These are phyloP conservation scores for Epichloe gansuensis DNA, from an alignment of 2,329 filamentous ascomycete genomes.

Conservation along the genomic window DNA sequence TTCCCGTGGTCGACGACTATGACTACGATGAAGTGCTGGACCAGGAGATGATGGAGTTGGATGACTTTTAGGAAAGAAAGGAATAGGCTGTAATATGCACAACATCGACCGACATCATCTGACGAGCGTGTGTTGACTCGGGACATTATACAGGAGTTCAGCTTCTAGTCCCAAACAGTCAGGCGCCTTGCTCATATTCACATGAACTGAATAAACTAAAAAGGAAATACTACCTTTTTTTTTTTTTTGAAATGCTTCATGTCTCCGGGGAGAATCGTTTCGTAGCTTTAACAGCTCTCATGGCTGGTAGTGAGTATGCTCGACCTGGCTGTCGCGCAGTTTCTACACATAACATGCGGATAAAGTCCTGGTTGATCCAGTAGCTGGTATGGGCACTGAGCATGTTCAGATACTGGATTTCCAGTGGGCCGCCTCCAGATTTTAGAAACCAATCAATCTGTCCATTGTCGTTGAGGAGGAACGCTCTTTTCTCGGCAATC, in stretches of 20 bases:
- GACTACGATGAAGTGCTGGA: constrained; percentile 42
- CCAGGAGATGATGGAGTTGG: constrained; percentile 43
- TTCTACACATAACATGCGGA: constrained; percentile 82
- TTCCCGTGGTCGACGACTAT: constrained; percentile 26
- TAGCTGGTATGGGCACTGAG: constrained; percentile 89
- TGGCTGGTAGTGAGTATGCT: constrained; percentile 41
- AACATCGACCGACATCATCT: background rate
- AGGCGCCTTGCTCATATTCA: background rate
- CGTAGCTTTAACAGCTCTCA: constrained; percentile 45
- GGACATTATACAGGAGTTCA: background rate
- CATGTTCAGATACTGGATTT: constrained; percentile 97
- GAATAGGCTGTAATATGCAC: too few relatives aligned
- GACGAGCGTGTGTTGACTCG: background rate
- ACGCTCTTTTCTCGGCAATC: constrained; percentile 78
- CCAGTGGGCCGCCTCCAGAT: constrained; percentile 74
- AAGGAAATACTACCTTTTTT: too few relatives aligned
- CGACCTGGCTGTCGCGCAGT: constrained; percentile 64
- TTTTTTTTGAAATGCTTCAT: background rate
- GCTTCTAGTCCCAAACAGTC: background rate
- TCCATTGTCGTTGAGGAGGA: constrained; percentile 86
- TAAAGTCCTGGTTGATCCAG: constrained; percentile 78
- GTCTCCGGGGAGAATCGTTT: constrained; percentile 23
- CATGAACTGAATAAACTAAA: too few relatives aligned
- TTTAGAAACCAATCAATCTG: constrained; percentile 86
- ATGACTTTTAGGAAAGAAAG: constrained; percentile 17